phyloP scores from a whole-genome alignment of 1,284 basidiomycete species.

The Hemileia vastatrix region DNA sequence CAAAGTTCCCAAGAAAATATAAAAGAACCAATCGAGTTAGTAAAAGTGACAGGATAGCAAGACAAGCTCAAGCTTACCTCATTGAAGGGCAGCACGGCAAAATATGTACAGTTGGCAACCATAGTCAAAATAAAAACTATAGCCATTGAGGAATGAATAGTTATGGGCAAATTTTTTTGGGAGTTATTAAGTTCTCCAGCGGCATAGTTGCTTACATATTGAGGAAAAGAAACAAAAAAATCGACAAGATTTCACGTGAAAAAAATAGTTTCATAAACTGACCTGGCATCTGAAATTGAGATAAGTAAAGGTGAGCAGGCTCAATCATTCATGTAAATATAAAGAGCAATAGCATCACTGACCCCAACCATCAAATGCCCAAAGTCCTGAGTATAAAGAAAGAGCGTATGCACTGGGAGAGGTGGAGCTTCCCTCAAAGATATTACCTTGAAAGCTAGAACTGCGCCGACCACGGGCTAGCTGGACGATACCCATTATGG shows the following conservation, averaged over 20 bases:
- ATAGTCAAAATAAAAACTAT: constrained; percentile 70
- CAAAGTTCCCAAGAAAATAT: too few relatives aligned
- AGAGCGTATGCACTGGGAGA: constrained; percentile 79
- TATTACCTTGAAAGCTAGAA: too few relatives aligned
- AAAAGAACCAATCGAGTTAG: too few relatives aligned
- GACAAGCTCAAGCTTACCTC: too few relatives aligned
- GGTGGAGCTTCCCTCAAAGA: constrained; percentile 65
- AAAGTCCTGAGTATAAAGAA: constrained; percentile 87
- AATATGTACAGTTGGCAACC: constrained; percentile 78
- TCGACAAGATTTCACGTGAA: constrained; percentile 23
- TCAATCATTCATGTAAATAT: too few relatives aligned
- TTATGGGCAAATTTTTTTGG: constrained; percentile 73
- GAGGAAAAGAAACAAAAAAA: constrained; percentile 47
- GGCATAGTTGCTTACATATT: constrained; percentile 63
- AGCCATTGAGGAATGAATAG: constrained; percentile 77
- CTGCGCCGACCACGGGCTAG: constrained; percentile 58
- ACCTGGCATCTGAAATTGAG: too few relatives aligned
- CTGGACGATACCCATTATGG: constrained; percentile 63
- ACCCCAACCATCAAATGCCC: constrained; percentile 90
- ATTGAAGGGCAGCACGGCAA: constrained; percentile 60
- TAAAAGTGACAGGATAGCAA: too few relatives aligned
- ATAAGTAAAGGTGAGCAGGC: too few relatives aligned
- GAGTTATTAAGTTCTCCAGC: constrained; percentile 82
- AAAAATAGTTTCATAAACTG: too few relatives aligned
- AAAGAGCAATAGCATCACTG: too few relatives aligned